These are phyloP conservation scores for Diaporthe sp. DNA, from an alignment of 2,329 filamentous ascomycete species.

Conservation along the genomic window DNA sequence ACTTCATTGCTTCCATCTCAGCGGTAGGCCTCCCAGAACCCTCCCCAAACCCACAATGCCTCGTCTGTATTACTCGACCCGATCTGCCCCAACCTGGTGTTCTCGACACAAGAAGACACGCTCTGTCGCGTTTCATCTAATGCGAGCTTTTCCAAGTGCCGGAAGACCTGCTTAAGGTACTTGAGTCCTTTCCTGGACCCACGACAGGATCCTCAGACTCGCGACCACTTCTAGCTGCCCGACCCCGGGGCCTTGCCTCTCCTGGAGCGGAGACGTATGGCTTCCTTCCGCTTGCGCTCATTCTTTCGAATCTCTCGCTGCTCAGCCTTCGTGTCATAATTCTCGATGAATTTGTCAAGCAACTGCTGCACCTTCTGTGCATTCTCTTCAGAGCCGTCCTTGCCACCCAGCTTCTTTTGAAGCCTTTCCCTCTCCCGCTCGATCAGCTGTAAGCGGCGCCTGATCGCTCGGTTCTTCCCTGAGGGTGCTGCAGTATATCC, in stretches of 20 bases:
- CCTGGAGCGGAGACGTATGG: conserved; percentile 29
- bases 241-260: conserved; percentile 38
- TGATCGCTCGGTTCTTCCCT: conserved; percentile 45
- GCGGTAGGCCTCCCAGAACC: background rate
- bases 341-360: conserved; percentile 42
- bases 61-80: background rate
- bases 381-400: conserved; percentile 41
- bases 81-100: background rate
- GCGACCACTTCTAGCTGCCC: background rate
- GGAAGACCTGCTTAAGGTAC: background rate
- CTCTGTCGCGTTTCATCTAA: background rate
- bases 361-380: conserved; percentile 44
- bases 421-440: conserved; percentile 44
- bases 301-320: conserved; percentile 42
- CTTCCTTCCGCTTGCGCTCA: conserved; percentile 34
- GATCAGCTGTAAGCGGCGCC: conserved; percentile 47
- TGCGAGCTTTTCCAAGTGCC: background rate
- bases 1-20: background rate
- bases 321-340: conserved; percentile 44
- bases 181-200: background rate
- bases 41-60: background rate
- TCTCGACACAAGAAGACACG: background rate
- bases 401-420: conserved; percentile 43
- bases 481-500: conserved; percentile 32
- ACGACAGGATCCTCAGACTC: background rate